A percentile compares a stretch with the other conserved stretches of the same genome.
These are phyloP conservation scores for Ceriops decandra DNA, from an alignment of 345 rosid species.

Conservation along the genomic window DNA sequence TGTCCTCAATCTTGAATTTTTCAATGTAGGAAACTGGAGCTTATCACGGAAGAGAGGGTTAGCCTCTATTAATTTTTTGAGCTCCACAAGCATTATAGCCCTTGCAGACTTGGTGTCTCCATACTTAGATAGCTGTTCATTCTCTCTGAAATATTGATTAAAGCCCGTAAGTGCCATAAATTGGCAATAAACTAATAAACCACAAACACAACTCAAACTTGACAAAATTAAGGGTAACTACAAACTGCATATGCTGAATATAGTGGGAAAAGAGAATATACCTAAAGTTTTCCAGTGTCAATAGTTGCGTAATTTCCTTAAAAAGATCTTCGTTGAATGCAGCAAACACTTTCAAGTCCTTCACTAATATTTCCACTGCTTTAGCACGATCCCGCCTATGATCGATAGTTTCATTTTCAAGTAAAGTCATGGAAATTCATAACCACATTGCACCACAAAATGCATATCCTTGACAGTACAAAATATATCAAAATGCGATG, in stretches of 20 bases:
- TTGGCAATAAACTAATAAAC: no score
- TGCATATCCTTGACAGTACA: not conserved
- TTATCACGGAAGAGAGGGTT: constrained; percentile 87
- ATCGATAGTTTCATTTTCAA: not conserved
- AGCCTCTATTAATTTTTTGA: constrained; percentile 79
- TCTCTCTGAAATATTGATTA: constrained; percentile 50
- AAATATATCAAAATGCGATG: not conserved
- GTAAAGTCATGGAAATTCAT: not conserved
- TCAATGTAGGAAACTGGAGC: constrained; percentile 78
- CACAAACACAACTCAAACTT: no score
- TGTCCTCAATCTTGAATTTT: constrained; percentile 74
- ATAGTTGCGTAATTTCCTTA: constrained; percentile 78
- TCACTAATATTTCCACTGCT: constrained; percentile 77
- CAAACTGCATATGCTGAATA: constrained; percentile 2
- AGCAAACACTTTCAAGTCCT: constrained; percentile 81
- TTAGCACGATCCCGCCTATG: constrained; percentile 75
- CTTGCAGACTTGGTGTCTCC: constrained; percentile 87
- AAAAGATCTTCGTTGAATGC: constrained; percentile 77
- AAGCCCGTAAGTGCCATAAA: not conserved
- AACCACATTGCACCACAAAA: not conserved
- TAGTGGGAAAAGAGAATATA: constrained; percentile 10
- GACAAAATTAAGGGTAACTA: no score
- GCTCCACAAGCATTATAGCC: constrained; percentile 73
- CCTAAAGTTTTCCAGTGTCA: constrained; percentile 85
- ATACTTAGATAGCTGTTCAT: constrained; percentile 80